These are phyloP conservation scores for Penicillium capsulatum DNA, from an alignment of 2,329 filamentous ascomycete species.

Conservation along the genomic window DNA sequence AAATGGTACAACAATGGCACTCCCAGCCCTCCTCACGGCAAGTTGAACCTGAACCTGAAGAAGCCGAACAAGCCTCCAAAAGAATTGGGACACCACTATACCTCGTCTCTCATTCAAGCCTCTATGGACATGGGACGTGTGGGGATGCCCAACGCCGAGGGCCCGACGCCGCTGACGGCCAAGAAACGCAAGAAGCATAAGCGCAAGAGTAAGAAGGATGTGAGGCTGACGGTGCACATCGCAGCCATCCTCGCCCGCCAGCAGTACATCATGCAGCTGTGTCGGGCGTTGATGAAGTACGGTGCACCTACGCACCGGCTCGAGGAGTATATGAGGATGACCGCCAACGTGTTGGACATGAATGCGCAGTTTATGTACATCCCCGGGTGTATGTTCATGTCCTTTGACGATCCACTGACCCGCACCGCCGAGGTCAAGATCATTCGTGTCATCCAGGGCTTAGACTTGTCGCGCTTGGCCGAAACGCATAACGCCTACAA, in stretches of 20 bases:
- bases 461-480: conserved; percentile 41
- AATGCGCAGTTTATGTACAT: conserved; percentile 85
- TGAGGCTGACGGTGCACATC: conserved; percentile 56
- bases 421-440: conserved; percentile 45
- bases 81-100: conserved; percentile 15
- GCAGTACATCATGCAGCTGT: conserved; percentile 30
- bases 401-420: conserved; percentile 59
- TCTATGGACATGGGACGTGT: conserved; percentile 26
- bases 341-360: conserved; percentile 76
- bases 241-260: conserved; percentile 61
- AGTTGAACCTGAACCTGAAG: conserved; percentile 6
- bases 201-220: conserved; percentile 40
- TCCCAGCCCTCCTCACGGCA: conserved; percentile 4
- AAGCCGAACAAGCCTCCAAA: conserved; percentile 8
- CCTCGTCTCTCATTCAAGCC: conserved; percentile 26
- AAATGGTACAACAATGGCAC: conserved; percentile 31
- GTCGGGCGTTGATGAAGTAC: conserved; percentile 29
- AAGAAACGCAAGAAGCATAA: conserved; percentile 26
- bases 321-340: conserved; percentile 86
- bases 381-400: conserved; percentile 47
- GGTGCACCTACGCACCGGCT: conserved; percentile 29
- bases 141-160: conserved; percentile 21
- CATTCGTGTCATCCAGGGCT: conserved; percentile 37
- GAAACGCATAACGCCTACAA: conserved; percentile 45
- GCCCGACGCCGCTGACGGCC: conserved; percentile 14